phyloP scores from a whole-genome alignment of 1,284 basidiomycete genomes.

The Rhodotorula sp. region DNA sequence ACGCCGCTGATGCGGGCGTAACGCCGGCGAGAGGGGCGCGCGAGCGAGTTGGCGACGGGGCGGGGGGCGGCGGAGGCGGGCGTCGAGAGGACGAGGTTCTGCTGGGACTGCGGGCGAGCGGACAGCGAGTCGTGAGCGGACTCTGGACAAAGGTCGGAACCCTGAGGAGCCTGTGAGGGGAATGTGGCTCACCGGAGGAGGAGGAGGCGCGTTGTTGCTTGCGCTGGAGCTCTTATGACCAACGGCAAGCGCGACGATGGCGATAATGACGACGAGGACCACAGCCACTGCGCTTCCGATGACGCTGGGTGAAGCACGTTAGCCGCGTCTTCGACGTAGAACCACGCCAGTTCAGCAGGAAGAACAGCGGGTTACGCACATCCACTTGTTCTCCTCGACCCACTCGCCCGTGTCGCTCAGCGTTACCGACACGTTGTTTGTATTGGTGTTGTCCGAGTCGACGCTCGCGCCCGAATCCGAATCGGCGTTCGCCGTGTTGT shows the following conservation, averaged over 20 bases:
- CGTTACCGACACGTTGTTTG: constrained; percentile 13
- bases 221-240: not conserved
- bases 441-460: constrained; percentile 11
- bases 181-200: no score
- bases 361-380: constrained; percentile 7
- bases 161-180: not conserved
- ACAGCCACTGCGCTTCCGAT: constrained; percentile 1
- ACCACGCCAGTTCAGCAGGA: rapidly evolving
- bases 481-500: constrained; percentile 22
- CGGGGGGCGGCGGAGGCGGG: not conserved
- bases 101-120: constrained; percentile 4
- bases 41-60: constrained; percentile 23
- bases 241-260: constrained; percentile 6
- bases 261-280: constrained; percentile 3
- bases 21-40: not conserved
- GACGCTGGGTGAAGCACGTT: not conserved
- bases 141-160: no score
- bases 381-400: constrained; percentile 24
- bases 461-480: constrained; percentile 8
- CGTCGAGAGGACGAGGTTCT: constrained; percentile 3
- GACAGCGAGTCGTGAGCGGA: no score
- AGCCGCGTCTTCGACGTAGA: not conserved
- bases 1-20: constrained; percentile 10
- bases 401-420: constrained; percentile 4
- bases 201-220: not conserved